Percentiles rank a stretch among this genome's conserved stretches.
phyloP scores from a whole-genome alignment of 176 grass and related monocot genomes.

The Leersia perrieri region DNA sequence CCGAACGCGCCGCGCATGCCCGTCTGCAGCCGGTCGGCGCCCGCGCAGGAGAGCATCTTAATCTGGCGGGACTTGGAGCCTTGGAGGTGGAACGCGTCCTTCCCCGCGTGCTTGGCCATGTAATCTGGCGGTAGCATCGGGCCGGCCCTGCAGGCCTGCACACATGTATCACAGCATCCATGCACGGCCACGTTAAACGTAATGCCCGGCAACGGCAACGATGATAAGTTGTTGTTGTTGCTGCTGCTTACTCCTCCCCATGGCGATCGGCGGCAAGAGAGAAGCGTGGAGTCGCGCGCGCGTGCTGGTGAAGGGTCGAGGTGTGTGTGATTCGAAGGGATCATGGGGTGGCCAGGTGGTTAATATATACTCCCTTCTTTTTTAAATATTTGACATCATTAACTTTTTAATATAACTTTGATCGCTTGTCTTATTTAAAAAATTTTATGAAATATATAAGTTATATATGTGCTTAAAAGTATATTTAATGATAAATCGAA shows the following conservation, averaged over 20 bases:
- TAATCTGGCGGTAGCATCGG: conserved; percentile 61
- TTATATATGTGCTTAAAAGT: no score
- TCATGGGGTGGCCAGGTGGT: background rate
- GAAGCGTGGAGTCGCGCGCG: no score
- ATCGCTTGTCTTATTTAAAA: no score
- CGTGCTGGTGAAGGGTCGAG: background rate
- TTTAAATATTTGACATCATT: no score
- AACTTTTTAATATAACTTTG: no score
- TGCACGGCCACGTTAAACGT: no score
- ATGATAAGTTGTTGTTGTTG: background rate
- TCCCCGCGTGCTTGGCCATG: conserved; percentile 50
- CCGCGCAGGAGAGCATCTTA: conserved; percentile 66
- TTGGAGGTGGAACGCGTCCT: conserved; percentile 51
- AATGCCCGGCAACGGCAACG: no score
- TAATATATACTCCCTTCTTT: conserved; percentile 3
- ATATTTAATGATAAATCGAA: no score
- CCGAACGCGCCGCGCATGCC: conserved; percentile 53
- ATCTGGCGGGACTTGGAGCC: no score
- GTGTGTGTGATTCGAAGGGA: background rate
- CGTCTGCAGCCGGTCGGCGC: conserved; percentile 54
- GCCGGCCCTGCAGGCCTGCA: conserved; percentile 47
- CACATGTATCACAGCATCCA: no score
- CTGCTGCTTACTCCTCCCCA: conserved; percentile 48
- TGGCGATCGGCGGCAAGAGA: background rate
- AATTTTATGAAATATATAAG: no score